These are phyloP conservation scores for Plectranthus barbatus DNA, from an alignment of 257 asterid species.

Conservation along the genomic window DNA sequence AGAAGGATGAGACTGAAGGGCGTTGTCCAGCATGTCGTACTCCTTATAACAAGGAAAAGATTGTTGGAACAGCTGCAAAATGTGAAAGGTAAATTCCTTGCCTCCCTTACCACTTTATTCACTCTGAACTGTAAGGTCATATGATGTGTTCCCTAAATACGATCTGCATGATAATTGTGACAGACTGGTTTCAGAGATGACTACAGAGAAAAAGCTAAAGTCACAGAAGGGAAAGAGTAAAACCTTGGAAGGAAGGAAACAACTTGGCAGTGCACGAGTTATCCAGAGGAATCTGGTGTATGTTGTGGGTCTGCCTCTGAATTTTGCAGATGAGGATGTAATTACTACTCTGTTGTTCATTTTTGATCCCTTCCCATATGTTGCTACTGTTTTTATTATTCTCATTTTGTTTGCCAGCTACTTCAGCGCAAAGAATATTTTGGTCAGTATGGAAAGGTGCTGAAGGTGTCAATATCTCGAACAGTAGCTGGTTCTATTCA, in stretches of 20 bases:
- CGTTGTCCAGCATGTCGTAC: constrained; percentile 98
- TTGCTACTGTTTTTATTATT: background rate
- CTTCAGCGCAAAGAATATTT: constrained; percentile 79
- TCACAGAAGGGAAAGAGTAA: constrained; percentile 69
- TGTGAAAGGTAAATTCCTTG: constrained; percentile 53
- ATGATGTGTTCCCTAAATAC: constrained; percentile 6
- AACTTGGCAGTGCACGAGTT: constrained; percentile 83
- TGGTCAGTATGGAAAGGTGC: constrained; percentile 87
- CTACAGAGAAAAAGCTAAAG: constrained; percentile 57
- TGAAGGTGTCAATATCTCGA: constrained; percentile 91
- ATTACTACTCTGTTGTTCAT: background rate
- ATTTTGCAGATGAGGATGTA: constrained; percentile 90
- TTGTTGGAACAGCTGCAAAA: constrained; percentile 70
- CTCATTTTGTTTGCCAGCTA: constrained; percentile 48
- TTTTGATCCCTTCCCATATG: background rate
- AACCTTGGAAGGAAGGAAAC: constrained; percentile 79
- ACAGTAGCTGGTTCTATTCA: constrained; percentile 87
- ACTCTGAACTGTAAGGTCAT: background rate
- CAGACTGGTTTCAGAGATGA: constrained; percentile 77
- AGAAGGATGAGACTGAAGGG: constrained; percentile 88
- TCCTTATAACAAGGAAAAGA: constrained; percentile 94
- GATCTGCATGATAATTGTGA: constrained; percentile 1
- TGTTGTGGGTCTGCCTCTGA: constrained; percentile 89
- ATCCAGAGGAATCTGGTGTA: constrained; percentile 91
- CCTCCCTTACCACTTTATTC: background rate